A percentile compares a stretch with the other conserved stretches of the same genome.
phyloP scores from a whole-genome alignment of 176 grass and related monocot genomes.

The Bolboschoenus planiculmis region DNA sequence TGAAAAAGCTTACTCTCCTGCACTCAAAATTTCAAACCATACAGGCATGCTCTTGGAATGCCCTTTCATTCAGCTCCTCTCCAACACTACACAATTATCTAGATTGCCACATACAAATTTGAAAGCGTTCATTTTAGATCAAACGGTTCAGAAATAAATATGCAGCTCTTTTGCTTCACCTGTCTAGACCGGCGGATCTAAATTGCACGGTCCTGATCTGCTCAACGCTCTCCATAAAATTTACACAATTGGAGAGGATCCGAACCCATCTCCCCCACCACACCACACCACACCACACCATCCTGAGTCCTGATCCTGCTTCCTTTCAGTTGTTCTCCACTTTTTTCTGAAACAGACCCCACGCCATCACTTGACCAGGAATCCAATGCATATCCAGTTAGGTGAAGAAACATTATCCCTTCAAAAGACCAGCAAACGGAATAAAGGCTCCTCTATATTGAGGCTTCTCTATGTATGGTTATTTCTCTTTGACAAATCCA shows the following conservation, averaged over 20 bases:
- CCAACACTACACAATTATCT: background rate
- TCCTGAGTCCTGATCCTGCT: background rate
- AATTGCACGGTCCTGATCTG: background rate
- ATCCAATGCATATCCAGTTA: background rate
- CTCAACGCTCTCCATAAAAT: background rate
- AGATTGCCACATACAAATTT: background rate
- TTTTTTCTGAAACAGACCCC: background rate
- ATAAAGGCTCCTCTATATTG: background rate
- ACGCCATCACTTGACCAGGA: constrained; percentile 8
- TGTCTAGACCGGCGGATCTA: background rate
- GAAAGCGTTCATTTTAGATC: background rate
- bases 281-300: too few relatives aligned
- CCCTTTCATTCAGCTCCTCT: background rate
- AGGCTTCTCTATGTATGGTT: background rate
- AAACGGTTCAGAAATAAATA: background rate
- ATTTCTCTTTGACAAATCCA: background rate
- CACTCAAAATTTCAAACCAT: background rate
- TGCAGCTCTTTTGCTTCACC: background rate
- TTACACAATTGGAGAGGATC: background rate
- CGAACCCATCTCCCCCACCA: background rate
- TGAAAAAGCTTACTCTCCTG: background rate
- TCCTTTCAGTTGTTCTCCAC: background rate
- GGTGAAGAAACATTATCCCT: background rate
- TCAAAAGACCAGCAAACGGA: background rate
- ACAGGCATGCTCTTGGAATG: background rate